phyloP scores from a whole-genome alignment of 345 rosid genomes.

The Bruguiera parviflora region DNA sequence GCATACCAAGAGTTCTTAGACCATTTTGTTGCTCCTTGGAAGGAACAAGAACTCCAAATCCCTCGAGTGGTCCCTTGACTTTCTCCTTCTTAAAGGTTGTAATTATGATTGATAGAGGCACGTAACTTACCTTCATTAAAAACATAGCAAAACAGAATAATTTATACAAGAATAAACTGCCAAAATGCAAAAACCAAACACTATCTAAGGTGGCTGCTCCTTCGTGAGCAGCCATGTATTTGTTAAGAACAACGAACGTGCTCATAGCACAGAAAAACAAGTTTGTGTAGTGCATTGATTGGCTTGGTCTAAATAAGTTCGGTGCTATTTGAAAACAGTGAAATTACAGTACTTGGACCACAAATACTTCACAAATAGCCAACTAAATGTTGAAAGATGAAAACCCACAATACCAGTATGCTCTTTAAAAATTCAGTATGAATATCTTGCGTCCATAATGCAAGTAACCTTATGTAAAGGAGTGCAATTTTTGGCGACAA shows the following conservation, averaged over 20 bases:
- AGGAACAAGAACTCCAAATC: slow-evolving; percentile 94
- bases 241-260: slow-evolving; percentile 1
- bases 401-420: background rate
- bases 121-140: slow-evolving; percentile 53
- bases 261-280: background rate
- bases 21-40: slow-evolving; percentile 83
- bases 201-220: background rate
- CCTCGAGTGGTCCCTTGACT: slow-evolving; percentile 83
- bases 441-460: background rate
- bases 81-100: slow-evolving; percentile 83
- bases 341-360: too few species aligned
- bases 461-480: background rate
- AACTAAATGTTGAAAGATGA: background rate
- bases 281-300: background rate
- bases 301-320: background rate
- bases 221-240: slow-evolving; percentile 2
- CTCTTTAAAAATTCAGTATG: too few species aligned
- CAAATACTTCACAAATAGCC: background rate
- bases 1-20: slow-evolving; percentile 75
- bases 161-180: slow-evolving; percentile 5
- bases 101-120: slow-evolving; percentile 81
- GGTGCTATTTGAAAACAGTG: too few species aligned
- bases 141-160: slow-evolving; percentile 11
- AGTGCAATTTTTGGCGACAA: background rate
- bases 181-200: background rate